A percentile compares a stretch with the other conserved stretches of the same genome.
Conservation (phyloP, 1,284 basidiomycete species). For the Trichosporon ovoides region DNA sequence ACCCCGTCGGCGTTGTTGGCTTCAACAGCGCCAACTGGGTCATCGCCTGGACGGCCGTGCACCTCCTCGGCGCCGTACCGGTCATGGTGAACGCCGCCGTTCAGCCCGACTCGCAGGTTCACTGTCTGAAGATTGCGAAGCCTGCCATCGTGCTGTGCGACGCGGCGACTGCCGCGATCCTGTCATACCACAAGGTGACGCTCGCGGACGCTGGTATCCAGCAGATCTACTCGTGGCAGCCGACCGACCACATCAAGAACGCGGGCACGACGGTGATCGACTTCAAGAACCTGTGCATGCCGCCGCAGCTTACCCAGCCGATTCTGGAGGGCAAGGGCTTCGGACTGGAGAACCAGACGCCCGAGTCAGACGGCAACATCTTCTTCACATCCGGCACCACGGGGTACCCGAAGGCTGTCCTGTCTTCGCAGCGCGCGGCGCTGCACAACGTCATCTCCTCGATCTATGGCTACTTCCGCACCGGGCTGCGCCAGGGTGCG, state of each 20-base stretch:
- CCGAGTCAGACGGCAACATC: constrained; percentile 40
- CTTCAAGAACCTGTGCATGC: not conserved
- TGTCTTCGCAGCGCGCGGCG: constrained; percentile 33
- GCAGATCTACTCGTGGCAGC: constrained; percentile 13
- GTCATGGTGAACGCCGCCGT: constrained; percentile 38
- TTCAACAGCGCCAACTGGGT: constrained; percentile 34
- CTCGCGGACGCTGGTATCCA: not conserved
- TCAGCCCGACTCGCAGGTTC: constrained; percentile 20
- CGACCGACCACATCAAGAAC: constrained; percentile 9
- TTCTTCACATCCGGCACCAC: constrained; percentile 33
- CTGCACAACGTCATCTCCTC: constrained; percentile 10
- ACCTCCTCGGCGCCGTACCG: constrained; percentile 40
- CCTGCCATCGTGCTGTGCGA: constrained; percentile 35
- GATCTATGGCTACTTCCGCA: constrained; percentile 7
- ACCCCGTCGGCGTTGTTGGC: constrained; percentile 37
- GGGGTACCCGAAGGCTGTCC: constrained; percentile 34
- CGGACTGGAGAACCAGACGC: constrained; percentile 18
- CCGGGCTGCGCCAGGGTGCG: constrained; percentile 8
- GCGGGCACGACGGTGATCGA: not conserved
- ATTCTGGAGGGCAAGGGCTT: constrained; percentile 2
- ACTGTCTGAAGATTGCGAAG: constrained; percentile 23
- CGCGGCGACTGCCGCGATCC: constrained; percentile 16
- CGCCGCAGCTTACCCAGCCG: not conserved
- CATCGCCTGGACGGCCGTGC: constrained; percentile 32
- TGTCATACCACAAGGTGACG: not conserved